Conservation (phyloP, 2,329 filamentous ascomycete genomes). For the Pseudocercospora crystallina region DNA sequence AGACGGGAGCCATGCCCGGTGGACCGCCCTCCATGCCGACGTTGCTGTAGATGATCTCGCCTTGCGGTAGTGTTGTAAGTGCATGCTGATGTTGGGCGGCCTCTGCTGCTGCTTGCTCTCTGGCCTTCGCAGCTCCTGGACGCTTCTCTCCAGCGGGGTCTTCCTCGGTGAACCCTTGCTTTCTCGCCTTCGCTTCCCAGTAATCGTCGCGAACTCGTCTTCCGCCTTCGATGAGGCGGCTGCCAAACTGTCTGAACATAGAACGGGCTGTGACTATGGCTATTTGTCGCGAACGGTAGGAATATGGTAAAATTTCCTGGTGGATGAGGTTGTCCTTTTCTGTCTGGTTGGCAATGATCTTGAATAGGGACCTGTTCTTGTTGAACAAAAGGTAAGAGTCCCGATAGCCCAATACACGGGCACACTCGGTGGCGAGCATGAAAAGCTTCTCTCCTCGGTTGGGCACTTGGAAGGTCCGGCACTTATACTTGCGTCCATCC, state of each 20-base stretch:
- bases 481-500: constrained; percentile 84
- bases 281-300: constrained; percentile 96
- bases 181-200: constrained; percentile 95
- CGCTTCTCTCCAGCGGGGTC: constrained; percentile 95
- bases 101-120: constrained; percentile 76
- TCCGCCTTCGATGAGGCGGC: constrained; percentile 85
- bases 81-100: constrained; percentile 59
- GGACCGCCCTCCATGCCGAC: constrained; percentile 39
- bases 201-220: constrained; percentile 94
- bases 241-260: constrained; percentile 98
- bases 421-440: constrained; percentile 98
- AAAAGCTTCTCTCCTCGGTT: constrained; percentile 91
- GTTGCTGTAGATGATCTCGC: constrained; percentile 84
- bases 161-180: constrained; percentile 97
- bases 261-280: constrained; percentile 95
- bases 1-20: constrained; percentile 63
- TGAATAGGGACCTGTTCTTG: constrained; percentile 94
- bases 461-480: constrained; percentile 89
- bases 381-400: constrained; percentile 99
- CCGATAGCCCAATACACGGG: constrained; percentile 86
- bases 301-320: constrained; percentile 95
- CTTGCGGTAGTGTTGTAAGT: constrained; percentile 64
- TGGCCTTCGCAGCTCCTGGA: constrained; percentile 83
- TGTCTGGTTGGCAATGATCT: constrained; percentile 93
- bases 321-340: constrained; percentile 96